Evolutionary conservation across 2,329 filamentous ascomycete genomes (phyloP), one percentile per base, ranked within the genome.

Genomic region (Botrytis galanthina): DNA sequence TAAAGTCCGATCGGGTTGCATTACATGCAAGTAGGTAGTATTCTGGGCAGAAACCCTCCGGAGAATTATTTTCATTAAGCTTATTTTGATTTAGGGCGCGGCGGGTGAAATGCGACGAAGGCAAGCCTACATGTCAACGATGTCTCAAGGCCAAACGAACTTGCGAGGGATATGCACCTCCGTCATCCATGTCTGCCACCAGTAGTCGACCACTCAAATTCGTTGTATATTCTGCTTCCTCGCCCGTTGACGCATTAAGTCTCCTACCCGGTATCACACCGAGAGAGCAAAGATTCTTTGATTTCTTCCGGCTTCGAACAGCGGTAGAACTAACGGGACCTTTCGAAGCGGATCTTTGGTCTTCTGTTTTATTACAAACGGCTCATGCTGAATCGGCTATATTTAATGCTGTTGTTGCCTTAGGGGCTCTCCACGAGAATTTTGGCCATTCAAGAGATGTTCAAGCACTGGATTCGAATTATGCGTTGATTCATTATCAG

Each of bases 21-120:
- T 70, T 60, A 75, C 74, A 48, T 75, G 74, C 73, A 74, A 70
- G 73, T 70, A 72, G 44, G 72, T 64, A 63, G 32, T 26, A 22
- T 42, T 66, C 39, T 51, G 37, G 35, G 35, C 26, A 12, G 26
- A 32, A 68, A 54, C 4, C 16, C 16, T 35, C 16, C 64, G 32
- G 42, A 66, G n/a, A 37, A 48, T 35, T 46, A 12, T 26, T 66
- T 68, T 68, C 42, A 54, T 54, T 42, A 68, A 54, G 35, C 51
- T 70, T 70, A 60, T 44, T 32, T 35, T 35, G 51, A 8, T 3
- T 42, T 37, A 77, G 76, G 59, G 76, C 75, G 18, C 73, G 76
- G 22, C 74, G 71, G 35, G 62, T 79, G 4, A 78, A 79, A 42
- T 79, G 76, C 48, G 78, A 80, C 70, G 77, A 80, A 73, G 66